A percentile compares a stretch with the other conserved stretches of the same genome.
Conservation (phyloP, 495 filamentous ascomycete genomes). For the Tuber calosporum region DNA sequence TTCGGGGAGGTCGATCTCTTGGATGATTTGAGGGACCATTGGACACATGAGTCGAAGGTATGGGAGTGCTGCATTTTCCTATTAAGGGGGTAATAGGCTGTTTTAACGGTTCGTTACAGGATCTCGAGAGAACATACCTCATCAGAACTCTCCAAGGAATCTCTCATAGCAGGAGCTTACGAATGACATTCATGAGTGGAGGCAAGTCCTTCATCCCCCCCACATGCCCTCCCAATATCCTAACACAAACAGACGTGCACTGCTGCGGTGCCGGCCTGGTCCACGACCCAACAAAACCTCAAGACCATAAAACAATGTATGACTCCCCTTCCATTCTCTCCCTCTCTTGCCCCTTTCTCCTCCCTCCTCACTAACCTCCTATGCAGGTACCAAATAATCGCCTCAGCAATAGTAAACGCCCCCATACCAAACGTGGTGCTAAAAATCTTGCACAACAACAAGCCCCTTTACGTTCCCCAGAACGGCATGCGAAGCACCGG, state of each 20-base stretch:
- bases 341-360: not conserved
- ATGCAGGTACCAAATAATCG: constrained; percentile 73
- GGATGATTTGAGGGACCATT: constrained; percentile 90
- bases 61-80: constrained; percentile 7
- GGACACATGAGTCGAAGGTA: constrained; percentile 94
- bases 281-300: constrained; percentile 83
- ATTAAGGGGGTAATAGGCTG: not conserved
- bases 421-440: constrained; percentile 77
- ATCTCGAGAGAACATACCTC: constrained; percentile 91
- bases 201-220: constrained; percentile 41
- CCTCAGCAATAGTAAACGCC: constrained; percentile 81
- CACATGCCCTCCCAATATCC: not conserved
- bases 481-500: constrained; percentile 78
- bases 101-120: constrained; percentile 44
- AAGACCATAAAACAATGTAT: constrained; percentile 91
- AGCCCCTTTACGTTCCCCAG: constrained; percentile 76
- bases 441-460: constrained; percentile 86
- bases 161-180: constrained; percentile 80
- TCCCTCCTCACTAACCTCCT: constrained; percentile 1
- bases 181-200: constrained; percentile 93
- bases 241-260: constrained; percentile 57
- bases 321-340: not conserved
- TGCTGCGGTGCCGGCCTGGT: constrained; percentile 87
- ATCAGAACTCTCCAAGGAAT: constrained; percentile 94
- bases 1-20: constrained; percentile 96